Evolutionary conservation across 495 filamentous ascomycete genomes (phyloP).

Genomic region (Podospora pseudoanserina): DNA sequence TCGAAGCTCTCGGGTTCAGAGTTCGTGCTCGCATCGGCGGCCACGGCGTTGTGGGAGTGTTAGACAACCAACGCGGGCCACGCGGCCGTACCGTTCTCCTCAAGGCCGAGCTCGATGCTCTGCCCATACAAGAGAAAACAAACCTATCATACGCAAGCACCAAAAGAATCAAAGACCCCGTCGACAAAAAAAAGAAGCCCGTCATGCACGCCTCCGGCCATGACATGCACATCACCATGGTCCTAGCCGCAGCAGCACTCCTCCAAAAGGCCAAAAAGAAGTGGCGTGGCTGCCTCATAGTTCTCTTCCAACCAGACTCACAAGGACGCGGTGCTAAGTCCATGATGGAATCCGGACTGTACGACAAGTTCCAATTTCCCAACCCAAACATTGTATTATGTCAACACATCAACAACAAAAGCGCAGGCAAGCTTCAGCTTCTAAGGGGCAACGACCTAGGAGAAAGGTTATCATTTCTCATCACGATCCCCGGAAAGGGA

Average conservation of each 20-base stretch:
- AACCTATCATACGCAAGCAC: slow-evolving; percentile 55
- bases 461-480: slow-evolving; percentile 39
- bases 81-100: slow-evolving; percentile 51
- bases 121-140: slow-evolving; percentile 56
- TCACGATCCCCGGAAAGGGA: slow-evolving; percentile 49
- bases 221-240: slow-evolving; percentile 55
- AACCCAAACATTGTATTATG: slow-evolving; percentile 55
- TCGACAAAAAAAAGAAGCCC: slow-evolving; percentile 44
- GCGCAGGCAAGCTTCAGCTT: slow-evolving; percentile 41
- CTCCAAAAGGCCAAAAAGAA: slow-evolving; percentile 37
- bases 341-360: background rate
- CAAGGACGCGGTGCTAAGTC: background rate
- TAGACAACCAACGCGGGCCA: slow-evolving; percentile 45
- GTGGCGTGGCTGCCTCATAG: slow-evolving; percentile 57
- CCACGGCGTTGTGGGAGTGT: slow-evolving; percentile 51
- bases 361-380: slow-evolving; percentile 3
- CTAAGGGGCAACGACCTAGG: slow-evolving; percentile 8
- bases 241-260: slow-evolving; percentile 50
- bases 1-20: slow-evolving; percentile 40
- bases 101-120: slow-evolving; percentile 59
- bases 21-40: slow-evolving; percentile 47
- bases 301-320: slow-evolving; percentile 49
- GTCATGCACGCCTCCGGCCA: slow-evolving; percentile 70
- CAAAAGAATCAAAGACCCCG: slow-evolving; percentile 26
- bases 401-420: slow-evolving; percentile 50